These are phyloP conservation scores for Alternaria consortialis DNA, from an alignment of 2,329 filamentous ascomycete genomes.

Conservation along the genomic window DNA sequence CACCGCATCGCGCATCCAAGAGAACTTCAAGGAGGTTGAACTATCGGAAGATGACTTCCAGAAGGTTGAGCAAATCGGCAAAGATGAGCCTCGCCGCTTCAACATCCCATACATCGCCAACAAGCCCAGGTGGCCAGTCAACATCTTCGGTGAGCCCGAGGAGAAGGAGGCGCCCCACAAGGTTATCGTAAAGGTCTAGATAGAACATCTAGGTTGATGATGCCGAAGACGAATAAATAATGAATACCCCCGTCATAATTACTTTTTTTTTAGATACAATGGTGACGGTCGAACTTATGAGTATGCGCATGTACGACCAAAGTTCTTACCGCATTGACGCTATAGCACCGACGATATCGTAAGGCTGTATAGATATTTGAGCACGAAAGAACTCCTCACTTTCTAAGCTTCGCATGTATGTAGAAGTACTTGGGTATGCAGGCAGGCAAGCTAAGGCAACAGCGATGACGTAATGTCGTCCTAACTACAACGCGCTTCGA, in stretches of 20 bases:
- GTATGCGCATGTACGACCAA: neutral
- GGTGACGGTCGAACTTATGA: neutral
- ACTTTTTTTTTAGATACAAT: neutral
- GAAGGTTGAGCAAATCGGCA: slow-evolving; percentile 60
- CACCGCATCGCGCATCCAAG: slow-evolving; percentile 39
- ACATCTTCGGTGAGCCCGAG: slow-evolving; percentile 64
- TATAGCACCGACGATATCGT: too few relatives aligned
- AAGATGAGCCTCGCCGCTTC: slow-evolving; percentile 69
- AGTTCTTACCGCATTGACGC: too few relatives aligned
- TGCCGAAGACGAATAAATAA: neutral
- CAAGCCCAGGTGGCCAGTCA: slow-evolving; percentile 64
- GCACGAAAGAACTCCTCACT: neutral
- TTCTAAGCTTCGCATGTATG: neutral
- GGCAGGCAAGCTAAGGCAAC: neutral
- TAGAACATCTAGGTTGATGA: neutral
- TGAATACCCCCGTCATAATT: neutral
- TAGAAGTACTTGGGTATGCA: too few relatives aligned
- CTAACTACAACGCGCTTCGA: neutral
- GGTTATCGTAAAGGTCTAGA: slow-evolving; percentile 44
- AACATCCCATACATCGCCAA: slow-evolving; percentile 53
- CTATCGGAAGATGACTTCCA: slow-evolving; percentile 38
- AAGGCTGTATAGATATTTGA: neutral
- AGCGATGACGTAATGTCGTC: neutral
- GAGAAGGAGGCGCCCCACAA: slow-evolving; percentile 62
- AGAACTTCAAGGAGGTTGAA: slow-evolving; percentile 46